Conservation (phyloP, 306 rosid genomes). For the Canavalia gladiata region DNA sequence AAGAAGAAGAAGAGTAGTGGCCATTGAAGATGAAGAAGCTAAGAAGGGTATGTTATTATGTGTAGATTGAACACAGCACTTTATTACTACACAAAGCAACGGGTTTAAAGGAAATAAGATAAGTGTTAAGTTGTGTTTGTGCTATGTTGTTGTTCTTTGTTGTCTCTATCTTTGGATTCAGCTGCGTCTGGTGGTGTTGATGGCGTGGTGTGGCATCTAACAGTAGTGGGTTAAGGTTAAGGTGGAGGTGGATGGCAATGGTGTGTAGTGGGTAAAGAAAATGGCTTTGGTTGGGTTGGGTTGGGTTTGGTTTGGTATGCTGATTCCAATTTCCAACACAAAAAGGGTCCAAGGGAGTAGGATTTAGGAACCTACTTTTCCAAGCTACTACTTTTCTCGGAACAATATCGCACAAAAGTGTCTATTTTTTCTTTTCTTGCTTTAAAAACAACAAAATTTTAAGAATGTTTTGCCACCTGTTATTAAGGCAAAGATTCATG, state of each 20-base stretch:
- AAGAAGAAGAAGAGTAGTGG: constrained; percentile 50
- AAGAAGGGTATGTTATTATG: constrained; percentile 5
- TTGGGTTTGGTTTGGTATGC: constrained; percentile 31
- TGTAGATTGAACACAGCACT: constrained; percentile 5
- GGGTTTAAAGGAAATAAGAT: not conserved
- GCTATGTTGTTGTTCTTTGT: not conserved
- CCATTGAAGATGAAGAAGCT: constrained; percentile 54
- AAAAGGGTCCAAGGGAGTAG: not conserved
- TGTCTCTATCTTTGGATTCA: not conserved
- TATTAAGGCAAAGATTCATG: too few species aligned
- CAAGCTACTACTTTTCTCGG: not conserved
- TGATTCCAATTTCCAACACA: not conserved
- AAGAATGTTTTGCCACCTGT: not conserved
- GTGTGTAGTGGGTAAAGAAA: constrained; percentile 12
- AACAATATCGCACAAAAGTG: not conserved
- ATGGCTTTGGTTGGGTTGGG: not conserved
- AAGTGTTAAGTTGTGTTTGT: not conserved
- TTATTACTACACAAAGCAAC: not conserved
- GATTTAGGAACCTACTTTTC: constrained; percentile 5
- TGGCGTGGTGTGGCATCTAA: constrained; percentile 12
- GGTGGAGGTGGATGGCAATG: constrained; percentile 8
- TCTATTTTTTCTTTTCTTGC: not conserved
- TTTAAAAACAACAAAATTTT: not conserved
- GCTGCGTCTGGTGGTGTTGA: constrained; percentile 36
- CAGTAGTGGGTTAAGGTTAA: constrained; percentile 4